Conservation (phyloP, 768 basidiomycete species). For the Tylopilus rubrobrunneus region DNA sequence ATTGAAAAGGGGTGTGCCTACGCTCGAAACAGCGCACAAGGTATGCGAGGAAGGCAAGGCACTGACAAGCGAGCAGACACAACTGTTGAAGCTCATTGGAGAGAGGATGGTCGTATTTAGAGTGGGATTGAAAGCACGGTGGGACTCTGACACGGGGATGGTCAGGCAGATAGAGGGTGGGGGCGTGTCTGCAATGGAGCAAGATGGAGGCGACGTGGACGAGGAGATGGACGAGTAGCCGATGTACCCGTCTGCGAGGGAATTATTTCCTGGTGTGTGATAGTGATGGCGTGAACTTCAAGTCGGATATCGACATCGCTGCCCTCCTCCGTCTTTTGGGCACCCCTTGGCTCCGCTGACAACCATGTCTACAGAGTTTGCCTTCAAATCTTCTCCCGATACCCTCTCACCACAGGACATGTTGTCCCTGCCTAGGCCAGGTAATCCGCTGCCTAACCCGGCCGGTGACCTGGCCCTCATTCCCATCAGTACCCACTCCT, state of each 20-base stretch:
- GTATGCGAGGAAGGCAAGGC: conserved; percentile 80
- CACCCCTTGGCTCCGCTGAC: conserved; percentile 39
- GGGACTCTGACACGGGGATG: conserved; percentile 66
- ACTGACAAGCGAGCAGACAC: conserved; percentile 83
- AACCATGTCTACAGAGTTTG: conserved; percentile 40
- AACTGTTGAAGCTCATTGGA: conserved; percentile 88
- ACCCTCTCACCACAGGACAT: conserved; percentile 71
- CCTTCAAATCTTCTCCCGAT: conserved; percentile 54
- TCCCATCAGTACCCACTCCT: conserved; percentile 63
- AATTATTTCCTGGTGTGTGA: background rate
- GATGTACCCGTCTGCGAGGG: background rate
- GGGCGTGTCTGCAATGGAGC: conserved; percentile 27
- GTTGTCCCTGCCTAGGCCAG: conserved; percentile 65
- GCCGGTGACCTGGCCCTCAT: conserved; percentile 67
- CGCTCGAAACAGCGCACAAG: conserved; percentile 71
- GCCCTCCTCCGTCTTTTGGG: conserved; percentile 49
- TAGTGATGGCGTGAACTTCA: conserved; percentile 29
- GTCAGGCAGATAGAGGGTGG: conserved; percentile 56
- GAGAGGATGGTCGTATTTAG: conserved; percentile 85
- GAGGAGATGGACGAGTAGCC: conserved; percentile 47
- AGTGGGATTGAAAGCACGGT: conserved; percentile 65
- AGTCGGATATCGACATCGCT: conserved; percentile 31
- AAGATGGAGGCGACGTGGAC: conserved; percentile 33
- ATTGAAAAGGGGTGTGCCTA: conserved; percentile 86
- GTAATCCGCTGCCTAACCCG: conserved; percentile 60